Evolutionary conservation across 805 yeast genomes (phyloP).

Genomic region (Kuraishia piskuri): DNA sequence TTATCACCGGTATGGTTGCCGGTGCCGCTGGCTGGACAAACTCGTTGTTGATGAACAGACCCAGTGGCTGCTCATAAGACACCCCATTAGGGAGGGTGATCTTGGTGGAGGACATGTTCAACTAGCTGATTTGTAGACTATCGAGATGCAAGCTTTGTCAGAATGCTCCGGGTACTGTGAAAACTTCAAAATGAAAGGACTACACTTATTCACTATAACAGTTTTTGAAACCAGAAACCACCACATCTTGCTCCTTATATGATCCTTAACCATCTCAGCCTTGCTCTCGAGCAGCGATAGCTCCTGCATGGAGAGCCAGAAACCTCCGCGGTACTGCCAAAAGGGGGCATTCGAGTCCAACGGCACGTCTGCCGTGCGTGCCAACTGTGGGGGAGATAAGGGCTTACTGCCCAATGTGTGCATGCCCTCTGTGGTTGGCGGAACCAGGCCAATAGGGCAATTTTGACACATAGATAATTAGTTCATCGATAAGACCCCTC

Average conservation of each 20-base stretch:
- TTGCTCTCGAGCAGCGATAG: not conserved
- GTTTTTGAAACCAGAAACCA: too few relatives aligned
- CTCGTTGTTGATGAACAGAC: conserved; percentile 54
- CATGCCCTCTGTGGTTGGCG: too few relatives aligned
- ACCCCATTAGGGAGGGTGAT: conserved; percentile 23
- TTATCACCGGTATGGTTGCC: conserved; percentile 14
- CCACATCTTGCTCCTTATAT: too few relatives aligned
- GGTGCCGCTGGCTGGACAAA: conserved; percentile 33
- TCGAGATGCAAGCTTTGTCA: not conserved
- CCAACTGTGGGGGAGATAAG: not conserved
- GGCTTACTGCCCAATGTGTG: not conserved
- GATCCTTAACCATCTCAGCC: too few relatives aligned
- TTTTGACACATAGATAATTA: too few relatives aligned
- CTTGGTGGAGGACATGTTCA: conserved; percentile 10
- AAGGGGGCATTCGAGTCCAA: not conserved
- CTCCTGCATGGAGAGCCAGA: not conserved
- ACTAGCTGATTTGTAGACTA: not conserved
- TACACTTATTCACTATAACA: too few relatives aligned
- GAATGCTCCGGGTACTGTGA: too few relatives aligned
- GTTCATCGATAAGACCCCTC: too few relatives aligned
- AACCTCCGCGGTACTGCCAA: not conserved
- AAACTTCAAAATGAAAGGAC: too few relatives aligned
- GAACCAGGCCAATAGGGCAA: too few relatives aligned
- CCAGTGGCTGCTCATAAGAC: conserved; percentile 30
- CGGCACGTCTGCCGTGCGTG: not conserved